Percentiles rank a stretch among this genome's conserved stretches.
phyloP scores from a whole-genome alignment of 129 eudicot genomes.

The Apium graveolens region DNA sequence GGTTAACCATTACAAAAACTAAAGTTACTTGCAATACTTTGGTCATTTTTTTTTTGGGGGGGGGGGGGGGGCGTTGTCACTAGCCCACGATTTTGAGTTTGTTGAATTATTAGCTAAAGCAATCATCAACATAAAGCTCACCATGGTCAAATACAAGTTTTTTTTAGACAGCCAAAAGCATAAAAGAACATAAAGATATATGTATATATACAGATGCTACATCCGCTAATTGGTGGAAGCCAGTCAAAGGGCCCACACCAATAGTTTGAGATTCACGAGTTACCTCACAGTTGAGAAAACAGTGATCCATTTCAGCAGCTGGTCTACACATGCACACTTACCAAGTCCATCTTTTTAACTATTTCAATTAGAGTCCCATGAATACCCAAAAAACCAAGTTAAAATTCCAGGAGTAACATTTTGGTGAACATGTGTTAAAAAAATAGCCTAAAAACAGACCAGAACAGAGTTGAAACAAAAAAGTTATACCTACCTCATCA shows the following conservation, averaged over 20 bases:
- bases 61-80: too few species aligned
- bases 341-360: conserved; percentile 26
- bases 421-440: conserved; percentile 1
- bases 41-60: not conserved
- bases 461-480: conserved; percentile 27
- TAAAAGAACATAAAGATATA: not conserved
- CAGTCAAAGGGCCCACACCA: not conserved
- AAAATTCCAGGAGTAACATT: conserved; percentile 11
- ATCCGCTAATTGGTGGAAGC: not conserved
- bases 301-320: conserved; percentile 42
- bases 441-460: conserved; percentile 22
- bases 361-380: conserved; percentile 18
- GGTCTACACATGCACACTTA: conserved; percentile 36
- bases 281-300: conserved; percentile 33
- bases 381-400: conserved; percentile 35
- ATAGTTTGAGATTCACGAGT: conserved; percentile 18
- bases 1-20: not conserved
- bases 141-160: not conserved
- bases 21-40: not conserved
- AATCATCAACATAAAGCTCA: not conserved
- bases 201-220: not conserved
- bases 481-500: conserved; percentile 83
- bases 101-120: not conserved
- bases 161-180: not conserved
- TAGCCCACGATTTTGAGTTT: not conserved